These are phyloP conservation scores for Neoboletus brunneissimus DNA, from an alignment of 768 basidiomycete genomes.

Conservation along the genomic window DNA sequence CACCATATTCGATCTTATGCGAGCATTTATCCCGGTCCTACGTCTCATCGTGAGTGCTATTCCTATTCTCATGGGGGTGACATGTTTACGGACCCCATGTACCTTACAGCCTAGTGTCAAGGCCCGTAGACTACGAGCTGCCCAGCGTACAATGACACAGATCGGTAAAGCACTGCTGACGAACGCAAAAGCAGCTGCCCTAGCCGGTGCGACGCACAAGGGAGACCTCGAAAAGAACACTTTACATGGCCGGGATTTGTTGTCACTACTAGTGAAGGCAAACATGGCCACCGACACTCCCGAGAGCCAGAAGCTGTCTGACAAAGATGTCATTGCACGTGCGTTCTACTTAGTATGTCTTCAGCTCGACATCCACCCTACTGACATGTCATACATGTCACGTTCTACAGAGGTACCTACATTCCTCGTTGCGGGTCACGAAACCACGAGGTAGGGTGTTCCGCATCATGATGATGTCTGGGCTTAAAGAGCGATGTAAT, in stretches of 20 bases:
- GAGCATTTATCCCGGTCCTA: slow-evolving; percentile 36
- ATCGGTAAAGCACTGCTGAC: slow-evolving; percentile 49
- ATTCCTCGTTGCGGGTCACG: slow-evolving; percentile 58
- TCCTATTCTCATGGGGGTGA: background rate
- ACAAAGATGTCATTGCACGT: slow-evolving; percentile 61
- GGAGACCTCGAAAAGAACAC: slow-evolving; percentile 35
- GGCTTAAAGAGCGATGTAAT: background rate
- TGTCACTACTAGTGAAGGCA: slow-evolving; percentile 36
- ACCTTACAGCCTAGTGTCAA: slow-evolving; percentile 22
- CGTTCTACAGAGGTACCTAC: slow-evolving; percentile 53
- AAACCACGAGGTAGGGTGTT: slow-evolving; percentile 46
- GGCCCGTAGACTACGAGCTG: slow-evolving; percentile 19
- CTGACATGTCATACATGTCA: background rate
- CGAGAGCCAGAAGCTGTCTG: slow-evolving; percentile 52
- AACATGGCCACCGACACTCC: slow-evolving; percentile 63
- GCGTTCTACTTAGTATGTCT: slow-evolving; percentile 15
- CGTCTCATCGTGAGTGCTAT: slow-evolving; percentile 36
- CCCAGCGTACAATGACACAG: slow-evolving; percentile 42
- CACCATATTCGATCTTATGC: slow-evolving; percentile 32
- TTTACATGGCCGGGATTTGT: slow-evolving; percentile 47
- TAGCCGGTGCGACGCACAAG: slow-evolving; percentile 17
- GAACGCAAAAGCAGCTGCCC: slow-evolving; percentile 46
- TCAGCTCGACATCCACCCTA: background rate
- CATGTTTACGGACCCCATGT: background rate
- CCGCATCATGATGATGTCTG: background rate